These are phyloP conservation scores for Aspergillus clavatus DNA, from an alignment of 2,329 filamentous ascomycete genomes.

Conservation along the genomic window DNA sequence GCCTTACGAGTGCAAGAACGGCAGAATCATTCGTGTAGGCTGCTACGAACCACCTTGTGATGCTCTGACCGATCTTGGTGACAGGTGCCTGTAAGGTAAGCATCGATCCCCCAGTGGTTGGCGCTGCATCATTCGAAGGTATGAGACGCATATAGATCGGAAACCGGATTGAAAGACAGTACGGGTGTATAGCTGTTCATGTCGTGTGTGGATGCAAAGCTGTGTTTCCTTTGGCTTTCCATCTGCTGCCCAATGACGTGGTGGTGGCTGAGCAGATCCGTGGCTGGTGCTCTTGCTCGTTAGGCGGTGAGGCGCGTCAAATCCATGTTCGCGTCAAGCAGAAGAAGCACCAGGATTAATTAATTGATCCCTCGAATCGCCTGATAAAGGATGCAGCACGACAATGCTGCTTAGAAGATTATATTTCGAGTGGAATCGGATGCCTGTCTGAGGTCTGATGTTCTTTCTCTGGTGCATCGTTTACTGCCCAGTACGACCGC, in stretches of 20 bases:
- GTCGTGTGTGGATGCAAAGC: neutral
- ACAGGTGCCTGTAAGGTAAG: slow-evolving; percentile 9
- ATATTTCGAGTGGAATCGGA: too few relatives aligned
- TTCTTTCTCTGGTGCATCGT: neutral
- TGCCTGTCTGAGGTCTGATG: too few relatives aligned
- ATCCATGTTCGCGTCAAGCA: slow-evolving; percentile 1
- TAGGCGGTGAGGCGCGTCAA: slow-evolving; percentile 20
- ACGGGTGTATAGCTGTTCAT: neutral
- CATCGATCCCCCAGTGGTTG: slow-evolving; percentile 11
- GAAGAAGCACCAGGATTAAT: neutral
- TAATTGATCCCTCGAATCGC: too few relatives aligned
- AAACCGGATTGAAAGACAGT: neutral
- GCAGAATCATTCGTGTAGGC: slow-evolving; percentile 2
- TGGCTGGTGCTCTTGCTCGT: slow-evolving; percentile 13
- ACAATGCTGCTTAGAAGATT: too few relatives aligned
- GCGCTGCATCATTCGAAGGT: slow-evolving; percentile 12
- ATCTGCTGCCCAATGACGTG: slow-evolving; percentile 30
- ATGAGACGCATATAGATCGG: neutral
- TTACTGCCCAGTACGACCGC: neutral
- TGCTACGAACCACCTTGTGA: slow-evolving; percentile 15
- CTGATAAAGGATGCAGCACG: too few relatives aligned
- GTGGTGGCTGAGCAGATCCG: slow-evolving; percentile 18
- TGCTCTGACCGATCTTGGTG: slow-evolving; percentile 5
- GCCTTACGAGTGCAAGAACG: slow-evolving; percentile 9
- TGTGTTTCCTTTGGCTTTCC: neutral